phyloP scores from a whole-genome alignment of 2,329 filamentous ascomycete species.

The Diaporthe sp. region DNA sequence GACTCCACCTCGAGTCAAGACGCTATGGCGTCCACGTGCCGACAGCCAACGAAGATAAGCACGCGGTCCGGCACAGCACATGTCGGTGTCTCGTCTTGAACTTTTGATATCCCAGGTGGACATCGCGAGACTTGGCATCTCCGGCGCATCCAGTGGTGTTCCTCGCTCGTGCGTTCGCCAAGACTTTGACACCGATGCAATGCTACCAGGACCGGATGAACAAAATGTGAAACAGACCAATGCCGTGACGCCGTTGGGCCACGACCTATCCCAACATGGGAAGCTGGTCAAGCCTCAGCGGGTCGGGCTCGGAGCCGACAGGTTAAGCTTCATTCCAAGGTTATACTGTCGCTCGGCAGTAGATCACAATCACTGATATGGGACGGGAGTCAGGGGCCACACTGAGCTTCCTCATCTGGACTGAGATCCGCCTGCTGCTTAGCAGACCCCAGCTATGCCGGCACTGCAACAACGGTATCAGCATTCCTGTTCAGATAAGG shows the following conservation, averaged over 20 bases:
- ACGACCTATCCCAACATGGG: constrained; percentile 33
- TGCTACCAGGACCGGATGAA: constrained; percentile 29
- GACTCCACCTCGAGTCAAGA: constrained; percentile 28
- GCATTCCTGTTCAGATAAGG: constrained; percentile 1
- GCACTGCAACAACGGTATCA: not conserved
- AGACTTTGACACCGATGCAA: constrained; percentile 34
- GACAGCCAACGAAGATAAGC: constrained; percentile 35
- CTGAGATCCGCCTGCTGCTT: constrained; percentile 4
- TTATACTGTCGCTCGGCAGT: constrained; percentile 19
- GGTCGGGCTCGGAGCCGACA: constrained; percentile 24
- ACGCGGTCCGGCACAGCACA: constrained; percentile 23
- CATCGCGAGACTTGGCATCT: constrained; percentile 30
- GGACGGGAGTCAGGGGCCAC: not conserved
- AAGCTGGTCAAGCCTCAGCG: constrained; percentile 27
- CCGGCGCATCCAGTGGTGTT: constrained; percentile 14
- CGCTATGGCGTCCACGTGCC: constrained; percentile 10
- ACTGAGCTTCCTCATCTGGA: constrained; percentile 24
- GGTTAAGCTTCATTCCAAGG: constrained; percentile 30
- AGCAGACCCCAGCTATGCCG: constrained; percentile 18
- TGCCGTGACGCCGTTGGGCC: constrained; percentile 21
- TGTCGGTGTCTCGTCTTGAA: constrained; percentile 17
- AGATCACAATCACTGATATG: constrained; percentile 29
- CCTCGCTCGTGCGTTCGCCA: not conserved
- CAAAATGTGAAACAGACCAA: constrained; percentile 31
- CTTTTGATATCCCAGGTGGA: constrained; percentile 13